Evolutionary conservation across 208 protist genomes (phyloP), one percentile per base, ranked within the genome.

Genomic region (Trypanosoma platydactyli): DNA sequence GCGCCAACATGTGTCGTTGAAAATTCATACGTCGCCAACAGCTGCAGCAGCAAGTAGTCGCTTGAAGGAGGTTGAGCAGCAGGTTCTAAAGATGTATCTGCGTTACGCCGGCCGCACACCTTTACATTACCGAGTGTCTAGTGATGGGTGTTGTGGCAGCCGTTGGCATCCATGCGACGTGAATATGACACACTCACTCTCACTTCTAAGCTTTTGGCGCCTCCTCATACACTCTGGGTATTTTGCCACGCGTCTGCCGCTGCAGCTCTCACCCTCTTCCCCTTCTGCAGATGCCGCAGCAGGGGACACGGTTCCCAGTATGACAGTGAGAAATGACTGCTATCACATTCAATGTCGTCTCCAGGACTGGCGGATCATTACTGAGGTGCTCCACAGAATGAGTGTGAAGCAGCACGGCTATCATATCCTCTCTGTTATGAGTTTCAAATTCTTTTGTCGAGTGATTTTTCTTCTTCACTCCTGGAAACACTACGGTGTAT

Each of bases 371-470:
- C 84, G 88, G n/a, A 55, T 71, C 7, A 40, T 87, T 29, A 64
- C 76, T 3, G 73, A 84, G 15, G 61, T 80, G 12, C 70, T 94
- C 40, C 77, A 90, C 68, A 33, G 40, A 18, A 79, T 70, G 18
- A 77, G 81, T 44, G 64, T 82, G 35, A 63, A 55, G 11, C 57
- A 33, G 27, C 76, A 81, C 46, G 87, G 87, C 58, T 89, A 93
- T 56, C 83, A 86, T 63, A 65, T 78, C 0, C 42, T 77, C 16
- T 55, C 75, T 16, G 46, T 56, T 50, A 79, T 94, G 73, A 30
- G 67, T 54, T 91, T 91, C 59, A 62, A 61, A n/a, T 46, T 53
- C 7, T 94, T 94, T 62, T 79, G 78, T 9, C 79, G 88, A 40
- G 55, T 83, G 5, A 56, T 88, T 65, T 71, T 91, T 51, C 61